Base-by-base conservation (phyloP, 2,329 filamentous ascomycete genomes). In the Dothideomycetes sp. region DNA sequence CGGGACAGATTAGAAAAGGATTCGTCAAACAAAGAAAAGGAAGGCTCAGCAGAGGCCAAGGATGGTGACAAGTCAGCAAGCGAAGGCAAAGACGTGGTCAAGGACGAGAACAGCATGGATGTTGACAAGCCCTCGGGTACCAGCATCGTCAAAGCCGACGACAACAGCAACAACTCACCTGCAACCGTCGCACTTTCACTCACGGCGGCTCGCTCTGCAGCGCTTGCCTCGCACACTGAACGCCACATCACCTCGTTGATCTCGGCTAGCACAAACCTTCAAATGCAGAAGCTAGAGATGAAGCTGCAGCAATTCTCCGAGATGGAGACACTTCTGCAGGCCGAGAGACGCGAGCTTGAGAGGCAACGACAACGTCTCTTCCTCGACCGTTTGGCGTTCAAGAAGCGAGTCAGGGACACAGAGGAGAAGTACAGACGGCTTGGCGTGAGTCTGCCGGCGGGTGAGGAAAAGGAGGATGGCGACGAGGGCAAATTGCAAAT, bases 301-400 rank as follows among this genome's bases (percentile, higher is more conserved):
- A 98, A 98, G 65, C 73, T 98, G 44, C 81, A 86, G 55, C 94
- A 96, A 59, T 98, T 98, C 63, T 82, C 84, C 52, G 91, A 98
- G 60, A 88, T 98, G 74, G 91, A 98, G 63, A 75, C 84, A 14
- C 81, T 95, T 33, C 71, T 98, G 37, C 84, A 93, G 52, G 86
- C 88, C 4, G 91, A 98, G 66, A 81, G 89, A 44, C 77, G 88
- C 44, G 91, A 98, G 61, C 72, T 98, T 16, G 91, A 98, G 62
- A 78, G 88, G 42, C 85, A 84, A 31, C 79, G 89, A 19, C 88
- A 96, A 60, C 84, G 95, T 59, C 73, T 98, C 14, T 94, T 96
- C 69, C 69, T 96, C 29, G 91, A 98, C 60, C 78, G 91, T 17
- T 70, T 98, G 37, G 76, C 83, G 2, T 94, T 96, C 67, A 87